Base-by-base conservation (phyloP, 169 alveolate genomes). In the Cryptosporidium canis region DNA sequence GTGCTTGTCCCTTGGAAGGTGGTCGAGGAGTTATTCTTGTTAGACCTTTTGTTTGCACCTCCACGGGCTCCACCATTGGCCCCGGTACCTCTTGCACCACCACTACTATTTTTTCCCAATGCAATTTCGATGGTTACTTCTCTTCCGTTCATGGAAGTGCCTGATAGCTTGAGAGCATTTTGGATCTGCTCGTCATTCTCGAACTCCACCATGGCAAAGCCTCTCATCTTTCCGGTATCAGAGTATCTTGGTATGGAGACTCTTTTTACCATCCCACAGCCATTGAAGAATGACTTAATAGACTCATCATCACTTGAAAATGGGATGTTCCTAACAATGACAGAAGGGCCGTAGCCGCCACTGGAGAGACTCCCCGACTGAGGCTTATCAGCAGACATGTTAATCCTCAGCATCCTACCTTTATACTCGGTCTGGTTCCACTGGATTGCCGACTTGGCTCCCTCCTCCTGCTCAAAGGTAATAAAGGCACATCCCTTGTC, bases 401-500 rank as follows among this genome's bases (percentile, higher is more conserved):
- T 95, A 61, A 95, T 95, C 47, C 93, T 95, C 27, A 96, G 85
- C 58, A 83, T 66, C 70, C 97, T 91, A 4, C 97, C 96, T 72
- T 92, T 93, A 83, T 93, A 95, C 63, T 93, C 90, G 24, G 97
- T 93, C 45, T 95, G 95, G 68, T 96, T 95, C 85, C 92, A 93
- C 51, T 93, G 95, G 0, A 94, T 90, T 21, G 98, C 98, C 91
- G 95, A 94, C 56, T 92, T 90, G 11, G 98, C 98, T 5, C 94
- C 92, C 72, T 95, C 96, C 33, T 95, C 96, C 53, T 83, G 72
- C 18, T 90, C 93, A 67, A 96, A 95, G 2, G 96, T 93, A 39
- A 96, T 94, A 84, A 96, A 96, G 6, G 98, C 98, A 27, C 95
- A 92, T 6, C 98, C 98, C 66, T 94, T 95, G 24, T 92, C 90